Conservation (phyloP, 768 basidiomycete genomes). For the Tulasnella sp. region DNA sequence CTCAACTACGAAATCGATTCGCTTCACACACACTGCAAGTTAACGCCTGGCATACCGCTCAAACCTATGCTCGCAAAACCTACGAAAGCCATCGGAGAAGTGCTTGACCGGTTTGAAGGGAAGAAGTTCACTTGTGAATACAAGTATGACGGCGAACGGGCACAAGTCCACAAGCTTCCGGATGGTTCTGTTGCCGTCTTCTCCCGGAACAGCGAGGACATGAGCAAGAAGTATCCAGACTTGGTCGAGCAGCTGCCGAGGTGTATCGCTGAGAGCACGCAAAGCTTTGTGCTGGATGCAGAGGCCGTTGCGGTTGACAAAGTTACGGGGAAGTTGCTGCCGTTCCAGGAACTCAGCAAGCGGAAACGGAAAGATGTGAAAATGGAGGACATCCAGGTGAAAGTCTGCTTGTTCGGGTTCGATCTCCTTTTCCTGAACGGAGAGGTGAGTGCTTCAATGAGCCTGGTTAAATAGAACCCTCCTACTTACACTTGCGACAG, state of each 20-base stretch:
- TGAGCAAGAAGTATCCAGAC: conserved; percentile 99
- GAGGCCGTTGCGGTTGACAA: conserved; percentile 96
- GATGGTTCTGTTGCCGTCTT: conserved; percentile 84
- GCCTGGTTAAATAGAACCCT: not conserved
- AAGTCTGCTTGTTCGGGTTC: conserved; percentile 93
- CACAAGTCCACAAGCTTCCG: conserved; percentile 81
- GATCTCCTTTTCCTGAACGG: conserved; percentile 95
- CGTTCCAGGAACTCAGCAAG: conserved; percentile 93
- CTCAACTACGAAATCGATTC: conserved; percentile 64
- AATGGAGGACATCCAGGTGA: conserved; percentile 93
- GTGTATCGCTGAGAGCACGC: conserved; percentile 77
- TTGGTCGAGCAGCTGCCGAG: conserved; percentile 86
- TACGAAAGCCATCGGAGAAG: conserved; percentile 96
- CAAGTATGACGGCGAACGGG: conserved; percentile 98
- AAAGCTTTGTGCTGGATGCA: conserved; percentile 89
- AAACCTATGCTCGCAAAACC: conserved; percentile 99
- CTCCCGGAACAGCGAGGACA: conserved; percentile 96
- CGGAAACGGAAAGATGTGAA: conserved; percentile 97
- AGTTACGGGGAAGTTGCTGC: conserved; percentile 74
- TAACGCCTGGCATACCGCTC: conserved; percentile 86
- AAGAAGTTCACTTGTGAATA: conserved; percentile 98
- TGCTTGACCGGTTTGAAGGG: conserved; percentile 90
- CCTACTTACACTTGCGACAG: conserved; percentile 44
- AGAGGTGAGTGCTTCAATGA: conserved; percentile 49
- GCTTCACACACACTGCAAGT: conserved; percentile 65